phyloP scores from a whole-genome alignment of 2,329 filamentous ascomycete genomes.

The Emergomyces pasteurianus region DNA sequence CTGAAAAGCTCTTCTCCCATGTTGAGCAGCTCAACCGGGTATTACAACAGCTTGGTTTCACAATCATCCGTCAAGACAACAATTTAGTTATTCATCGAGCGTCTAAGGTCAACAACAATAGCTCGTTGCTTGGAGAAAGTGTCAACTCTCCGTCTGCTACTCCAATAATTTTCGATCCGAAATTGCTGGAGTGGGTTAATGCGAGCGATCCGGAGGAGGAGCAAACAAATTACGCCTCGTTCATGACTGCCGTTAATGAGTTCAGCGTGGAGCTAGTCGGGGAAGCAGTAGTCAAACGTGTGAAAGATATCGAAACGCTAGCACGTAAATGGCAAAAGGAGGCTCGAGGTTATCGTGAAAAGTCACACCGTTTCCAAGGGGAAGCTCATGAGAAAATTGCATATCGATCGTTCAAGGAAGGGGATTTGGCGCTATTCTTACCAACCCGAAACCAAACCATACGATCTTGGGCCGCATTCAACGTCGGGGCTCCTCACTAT shows the following conservation, averaged over 20 bases:
- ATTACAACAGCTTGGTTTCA: constrained; percentile 76
- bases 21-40: constrained; percentile 74
- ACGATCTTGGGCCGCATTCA: constrained; percentile 96
- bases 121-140: constrained; percentile 24
- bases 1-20: constrained; percentile 68
- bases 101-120: constrained; percentile 39
- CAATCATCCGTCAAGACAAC: constrained; percentile 60
- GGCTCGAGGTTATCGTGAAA: constrained; percentile 73
- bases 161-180: constrained; percentile 47
- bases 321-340: constrained; percentile 91
- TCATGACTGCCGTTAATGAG: constrained; percentile 58
- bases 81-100: constrained; percentile 64
- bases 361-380: constrained; percentile 64
- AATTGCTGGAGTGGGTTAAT: constrained; percentile 71
- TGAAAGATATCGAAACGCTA: constrained; percentile 87
- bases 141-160: constrained; percentile 24
- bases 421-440: constrained; percentile 84
- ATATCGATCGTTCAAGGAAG: constrained; percentile 90
- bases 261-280: constrained; percentile 78
- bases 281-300: constrained; percentile 74
- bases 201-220: constrained; percentile 54
- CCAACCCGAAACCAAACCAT: constrained; percentile 90
- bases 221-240: constrained; percentile 60
- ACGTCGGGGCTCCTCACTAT: constrained; percentile 92
- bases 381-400: constrained; percentile 95